Evolutionary conservation across 352 stramenopile species (phyloP).

Genomic region (Globisporangium lucens): DNA sequence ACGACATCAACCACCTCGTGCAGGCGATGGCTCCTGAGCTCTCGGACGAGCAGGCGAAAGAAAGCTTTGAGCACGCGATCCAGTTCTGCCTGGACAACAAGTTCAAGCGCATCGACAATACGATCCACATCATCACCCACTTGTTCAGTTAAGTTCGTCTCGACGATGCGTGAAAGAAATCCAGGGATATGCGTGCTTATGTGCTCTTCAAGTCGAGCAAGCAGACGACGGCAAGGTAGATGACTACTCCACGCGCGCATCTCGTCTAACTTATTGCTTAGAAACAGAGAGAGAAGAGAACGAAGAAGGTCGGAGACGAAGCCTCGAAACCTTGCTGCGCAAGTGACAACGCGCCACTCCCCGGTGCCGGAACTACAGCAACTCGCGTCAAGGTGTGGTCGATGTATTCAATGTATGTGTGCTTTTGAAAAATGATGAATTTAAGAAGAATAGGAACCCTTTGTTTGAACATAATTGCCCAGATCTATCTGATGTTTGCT

Average conservation of each 20-base stretch:
- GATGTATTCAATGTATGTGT: conserved; percentile 6
- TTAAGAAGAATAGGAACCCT: conserved; percentile 11
- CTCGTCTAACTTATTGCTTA: conserved; percentile 22
- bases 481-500: not conserved
- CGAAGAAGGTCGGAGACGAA: not conserved
- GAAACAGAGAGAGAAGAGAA: conserved; percentile 11
- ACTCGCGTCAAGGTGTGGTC: not conserved
- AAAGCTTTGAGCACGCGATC: conserved; percentile 77
- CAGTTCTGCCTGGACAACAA: conserved; percentile 80
- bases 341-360: not conserved
- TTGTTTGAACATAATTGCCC: conserved; percentile 2
- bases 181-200: conserved; percentile 6
- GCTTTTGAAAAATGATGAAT: conserved; percentile 10
- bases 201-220: not conserved
- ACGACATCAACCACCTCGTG: conserved; percentile 87
- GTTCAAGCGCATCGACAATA: conserved; percentile 89
- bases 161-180: conserved; percentile 9
- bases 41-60: conserved; percentile 54
- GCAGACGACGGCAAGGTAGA: not conserved
- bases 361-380: not conserved
- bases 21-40: conserved; percentile 69
- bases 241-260: conserved; percentile 2
- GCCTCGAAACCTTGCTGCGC: not conserved
- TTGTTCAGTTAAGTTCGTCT: conserved; percentile 29
- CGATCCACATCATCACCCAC: conserved; percentile 74